Conservation (phyloP, 1,139 yeast species). For the Yamadazyma sp. region DNA sequence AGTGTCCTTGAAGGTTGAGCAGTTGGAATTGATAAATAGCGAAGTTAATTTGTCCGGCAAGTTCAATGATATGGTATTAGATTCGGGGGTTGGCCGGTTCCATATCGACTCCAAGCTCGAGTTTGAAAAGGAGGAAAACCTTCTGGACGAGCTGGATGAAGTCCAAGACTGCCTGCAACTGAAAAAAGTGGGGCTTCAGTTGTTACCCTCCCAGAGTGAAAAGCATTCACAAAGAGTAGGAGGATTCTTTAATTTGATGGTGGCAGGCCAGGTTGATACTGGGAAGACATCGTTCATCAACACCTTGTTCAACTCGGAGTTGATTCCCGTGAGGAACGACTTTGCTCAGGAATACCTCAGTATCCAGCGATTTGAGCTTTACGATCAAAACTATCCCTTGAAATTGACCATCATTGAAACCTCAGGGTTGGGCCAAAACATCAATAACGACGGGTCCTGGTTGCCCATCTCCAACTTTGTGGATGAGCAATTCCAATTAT, state of each 20-base stretch:
- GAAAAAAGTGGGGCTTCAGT: constrained; percentile 20
- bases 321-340: constrained; percentile 20
- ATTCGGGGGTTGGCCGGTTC: background rate
- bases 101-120: background rate
- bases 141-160: no score
- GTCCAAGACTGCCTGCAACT: no score
- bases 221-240: constrained; percentile 26
- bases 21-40: background rate
- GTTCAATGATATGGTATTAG: background rate
- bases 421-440: constrained; percentile 32
- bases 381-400: constrained; percentile 52
- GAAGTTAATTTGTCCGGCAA: background rate
- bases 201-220: constrained; percentile 29
- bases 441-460: constrained; percentile 56
- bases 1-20: constrained; percentile 2
- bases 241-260: constrained; percentile 57
- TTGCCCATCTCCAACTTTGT: constrained; percentile 55
- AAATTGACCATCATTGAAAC: constrained; percentile 46
- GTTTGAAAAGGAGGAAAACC: background rate
- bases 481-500: constrained; percentile 58
- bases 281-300: constrained; percentile 86
- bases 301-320: constrained; percentile 33
- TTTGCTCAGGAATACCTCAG: constrained; percentile 25
- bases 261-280: constrained; percentile 73
- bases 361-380: constrained; percentile 39